Evolutionary conservation across 371 early-diverging fungal species (phyloP).

Genomic region (Mucor irregularis): DNA sequence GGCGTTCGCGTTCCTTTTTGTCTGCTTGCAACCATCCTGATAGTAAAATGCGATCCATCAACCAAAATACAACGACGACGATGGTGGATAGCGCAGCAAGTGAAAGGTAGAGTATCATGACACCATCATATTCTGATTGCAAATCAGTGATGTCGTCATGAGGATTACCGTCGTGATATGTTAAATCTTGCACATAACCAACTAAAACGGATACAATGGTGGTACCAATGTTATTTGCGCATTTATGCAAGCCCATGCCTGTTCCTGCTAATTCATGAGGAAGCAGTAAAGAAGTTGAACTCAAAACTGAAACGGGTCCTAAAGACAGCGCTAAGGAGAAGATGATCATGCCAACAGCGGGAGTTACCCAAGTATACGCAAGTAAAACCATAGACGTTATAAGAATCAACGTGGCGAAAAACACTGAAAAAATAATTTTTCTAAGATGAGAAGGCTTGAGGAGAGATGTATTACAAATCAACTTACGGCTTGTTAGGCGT

Average conservation of each 20-base stretch:
- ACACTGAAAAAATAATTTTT: no score
- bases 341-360: slow-evolving; percentile 48
- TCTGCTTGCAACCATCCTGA: slow-evolving; percentile 44
- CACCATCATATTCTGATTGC: slow-evolving; percentile 40
- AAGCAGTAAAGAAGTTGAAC: slow-evolving; percentile 40
- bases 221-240: slow-evolving; percentile 49
- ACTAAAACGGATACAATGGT: slow-evolving; percentile 50
- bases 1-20: slow-evolving; percentile 31
- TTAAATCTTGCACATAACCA: slow-evolving; percentile 54
- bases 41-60: slow-evolving; percentile 33
- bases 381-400: slow-evolving; percentile 38
- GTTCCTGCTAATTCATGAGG: slow-evolving; percentile 49
- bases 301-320: slow-evolving; percentile 47
- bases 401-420: slow-evolving; percentile 38
- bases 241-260: slow-evolving; percentile 54
- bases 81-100: slow-evolving; percentile 28
- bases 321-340: slow-evolving; percentile 48
- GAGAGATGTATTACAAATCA: neutral
- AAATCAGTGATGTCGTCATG: slow-evolving; percentile 34
- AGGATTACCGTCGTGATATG: slow-evolving; percentile 44
- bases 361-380: slow-evolving; percentile 35
- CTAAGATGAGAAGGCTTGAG: neutral
- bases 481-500: slow-evolving; percentile 42
- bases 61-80: slow-evolving; percentile 30
- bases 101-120: slow-evolving; percentile 43